Evolutionary conservation across 2,329 filamentous ascomycete genomes (phyloP), one percentile per base, ranked within the genome.

Genomic region (Venturia effusa): DNA sequence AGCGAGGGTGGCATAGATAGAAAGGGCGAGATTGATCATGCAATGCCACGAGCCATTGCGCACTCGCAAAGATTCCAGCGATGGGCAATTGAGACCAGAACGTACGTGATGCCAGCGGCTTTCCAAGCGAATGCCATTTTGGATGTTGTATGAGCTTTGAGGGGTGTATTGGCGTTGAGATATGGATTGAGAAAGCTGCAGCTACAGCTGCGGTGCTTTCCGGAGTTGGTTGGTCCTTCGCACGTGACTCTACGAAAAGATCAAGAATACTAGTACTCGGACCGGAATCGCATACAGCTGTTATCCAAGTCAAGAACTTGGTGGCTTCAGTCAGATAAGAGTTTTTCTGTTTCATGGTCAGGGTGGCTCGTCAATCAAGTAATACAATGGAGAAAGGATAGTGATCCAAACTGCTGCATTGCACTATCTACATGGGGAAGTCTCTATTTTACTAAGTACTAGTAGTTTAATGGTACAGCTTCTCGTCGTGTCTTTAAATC

Each of bases 101-200:
- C 90, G 79, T 89, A 96, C 92, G 88, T 95, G 77, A 97, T 84
- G 80, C 94, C 94, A 78, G 94, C 90, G 76, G 92, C 86, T 89
- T 97, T 97, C 94, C 93, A 99, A 77, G 92, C 90, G 83, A 92
- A 93, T 81, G 89, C 84, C 94, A 97, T 99, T 82, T 85, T 90
- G 85, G 74, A 72, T 75, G 73, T 51, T 73, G 61, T 59, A 40
- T 41, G 61, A 48, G 34, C 51, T 57, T 34, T 34, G 30, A 17
- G 51, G 10, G 15, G 27, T 34, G 15, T 27, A 32, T 57, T 57
- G 45, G 22, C 27, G 51, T 57, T 34, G 15, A 57, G 51, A 57
- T 2, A 30, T 34, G 51, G 27, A 11, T n/a, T 19, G 27, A n/a
- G 22, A 55, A 55, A 32, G 43, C 17, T n/a, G 19, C n/a, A 7